phyloP scores from a whole-genome alignment of 1,139 yeast genomes.

The Kurtzmaniella quercitrusa region DNA sequence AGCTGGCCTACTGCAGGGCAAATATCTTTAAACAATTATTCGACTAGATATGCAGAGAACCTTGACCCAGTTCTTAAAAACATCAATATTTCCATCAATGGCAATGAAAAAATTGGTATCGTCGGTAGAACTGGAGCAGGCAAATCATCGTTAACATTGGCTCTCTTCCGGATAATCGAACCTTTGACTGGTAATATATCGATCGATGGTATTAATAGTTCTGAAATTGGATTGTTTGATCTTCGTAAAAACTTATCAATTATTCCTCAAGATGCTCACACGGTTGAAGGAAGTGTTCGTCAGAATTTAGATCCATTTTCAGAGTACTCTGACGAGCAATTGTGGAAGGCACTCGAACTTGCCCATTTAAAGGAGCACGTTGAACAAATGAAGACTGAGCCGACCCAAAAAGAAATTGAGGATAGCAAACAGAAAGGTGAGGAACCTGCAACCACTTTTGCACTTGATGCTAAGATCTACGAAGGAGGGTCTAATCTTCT shows the following conservation, averaged over 20 bases:
- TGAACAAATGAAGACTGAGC: slow-evolving; percentile 23
- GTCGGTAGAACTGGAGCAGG: slow-evolving; percentile 34
- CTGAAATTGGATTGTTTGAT: slow-evolving; percentile 22
- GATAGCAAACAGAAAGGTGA: slow-evolving; percentile 11
- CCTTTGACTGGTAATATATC: slow-evolving; percentile 23
- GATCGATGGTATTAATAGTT: slow-evolving; percentile 23
- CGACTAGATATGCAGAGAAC: slow-evolving; percentile 23
- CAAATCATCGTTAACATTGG: slow-evolving; percentile 26
- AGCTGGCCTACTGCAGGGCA: slow-evolving; percentile 23
- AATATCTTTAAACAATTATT: slow-evolving; percentile 20
- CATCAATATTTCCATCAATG: slow-evolving; percentile 18
- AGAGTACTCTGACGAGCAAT: slow-evolving; percentile 18
- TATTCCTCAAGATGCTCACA: slow-evolving; percentile 30
- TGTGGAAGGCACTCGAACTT: slow-evolving; percentile 25
- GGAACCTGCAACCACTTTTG: slow-evolving; percentile 11
- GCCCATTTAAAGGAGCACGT: slow-evolving; percentile 27
- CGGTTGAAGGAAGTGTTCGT: slow-evolving; percentile 25
- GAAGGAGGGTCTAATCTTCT: slow-evolving; percentile 20
- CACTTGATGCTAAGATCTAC: slow-evolving; percentile 16
- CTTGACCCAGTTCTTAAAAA: slow-evolving; percentile 24
- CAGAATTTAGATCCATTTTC: slow-evolving; percentile 28
- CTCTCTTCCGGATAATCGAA: slow-evolving; percentile 27
- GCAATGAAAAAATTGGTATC: slow-evolving; percentile 26
- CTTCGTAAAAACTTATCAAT: slow-evolving; percentile 25
- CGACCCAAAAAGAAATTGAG: slow-evolving; percentile 16